Evolutionary conservation across 345 rosid species (phyloP).

Genomic region (Brassica rapa): DNA sequence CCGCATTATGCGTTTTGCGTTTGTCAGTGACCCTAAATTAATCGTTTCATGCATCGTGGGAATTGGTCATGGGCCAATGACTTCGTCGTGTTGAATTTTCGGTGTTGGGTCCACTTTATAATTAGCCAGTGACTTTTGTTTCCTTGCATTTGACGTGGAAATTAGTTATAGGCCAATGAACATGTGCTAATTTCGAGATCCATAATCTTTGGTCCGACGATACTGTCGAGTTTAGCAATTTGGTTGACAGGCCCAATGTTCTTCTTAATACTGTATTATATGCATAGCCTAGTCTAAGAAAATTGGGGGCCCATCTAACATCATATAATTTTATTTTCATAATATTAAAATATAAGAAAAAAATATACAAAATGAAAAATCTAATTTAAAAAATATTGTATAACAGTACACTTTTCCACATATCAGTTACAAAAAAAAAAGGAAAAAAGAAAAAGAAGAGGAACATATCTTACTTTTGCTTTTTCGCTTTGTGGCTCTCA

Average conservation of each 20-base stretch:
- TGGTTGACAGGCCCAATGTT: neutral
- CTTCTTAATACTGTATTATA: neutral
- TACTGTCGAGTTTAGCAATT: neutral
- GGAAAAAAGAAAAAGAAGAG: neutral
- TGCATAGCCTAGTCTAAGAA: neutral
- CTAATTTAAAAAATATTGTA: neutral
- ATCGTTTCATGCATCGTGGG: neutral
- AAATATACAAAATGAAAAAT: neutral
- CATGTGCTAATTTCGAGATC: neutral
- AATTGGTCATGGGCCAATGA: slow-evolving; percentile 9
- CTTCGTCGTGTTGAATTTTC: slow-evolving; percentile 9
- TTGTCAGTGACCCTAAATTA: neutral
- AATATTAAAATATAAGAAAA: neutral
- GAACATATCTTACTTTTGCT: neutral
- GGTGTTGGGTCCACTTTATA: neutral
- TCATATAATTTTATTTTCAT: neutral
- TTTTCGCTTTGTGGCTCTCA: neutral
- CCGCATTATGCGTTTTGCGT: slow-evolving; percentile 13
- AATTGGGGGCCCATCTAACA: neutral
- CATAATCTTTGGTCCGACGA: neutral
- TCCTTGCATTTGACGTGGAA: neutral
- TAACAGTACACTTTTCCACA: neutral
- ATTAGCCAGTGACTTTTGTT: neutral
- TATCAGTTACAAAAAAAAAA: too few relatives aligned
- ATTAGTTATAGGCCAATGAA: neutral